A percentile compares a stretch with the other conserved stretches of the same genome.
These are phyloP conservation scores for Aegilops umbellulata DNA, from an alignment of 176 grass and related monocot genomes.

Conservation along the genomic window DNA sequence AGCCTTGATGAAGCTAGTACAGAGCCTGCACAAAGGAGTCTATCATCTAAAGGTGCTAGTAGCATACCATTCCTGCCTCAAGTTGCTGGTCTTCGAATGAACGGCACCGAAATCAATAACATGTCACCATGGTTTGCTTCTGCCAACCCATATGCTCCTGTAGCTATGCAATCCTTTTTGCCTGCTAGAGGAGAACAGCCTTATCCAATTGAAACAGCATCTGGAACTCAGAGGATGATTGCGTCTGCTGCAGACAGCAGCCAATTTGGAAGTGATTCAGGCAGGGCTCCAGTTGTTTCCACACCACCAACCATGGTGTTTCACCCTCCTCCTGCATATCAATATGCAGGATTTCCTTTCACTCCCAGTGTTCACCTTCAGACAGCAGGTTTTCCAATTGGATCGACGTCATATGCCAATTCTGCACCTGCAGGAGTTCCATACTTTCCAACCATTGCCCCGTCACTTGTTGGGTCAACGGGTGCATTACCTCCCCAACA, in stretches of 20 bases:
- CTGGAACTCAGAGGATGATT: conserved; percentile 57
- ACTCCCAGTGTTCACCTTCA: conserved; percentile 47
- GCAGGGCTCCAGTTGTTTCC: conserved; percentile 59
- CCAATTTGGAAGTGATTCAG: conserved; percentile 54
- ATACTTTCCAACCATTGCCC: conserved; percentile 49
- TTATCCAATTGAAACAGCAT: conserved; percentile 50
- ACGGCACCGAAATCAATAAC: conserved; percentile 55
- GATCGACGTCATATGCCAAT: conserved; percentile 52
- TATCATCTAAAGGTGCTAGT: conserved; percentile 41
- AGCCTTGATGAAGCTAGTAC: conserved; percentile 48
- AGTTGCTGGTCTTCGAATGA: conserved; percentile 54
- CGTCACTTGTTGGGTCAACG: conserved; percentile 49
- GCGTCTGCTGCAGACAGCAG: conserved; percentile 47
- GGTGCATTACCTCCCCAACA: conserved; percentile 57
- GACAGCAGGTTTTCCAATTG: conserved; percentile 56
- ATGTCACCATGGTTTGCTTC: conserved; percentile 63
- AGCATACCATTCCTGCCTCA: conserved; percentile 62
- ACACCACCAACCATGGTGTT: conserved; percentile 65
- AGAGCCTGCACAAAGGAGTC: conserved; percentile 49
- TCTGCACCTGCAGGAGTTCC: conserved; percentile 47
- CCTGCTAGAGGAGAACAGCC: conserved; percentile 68
- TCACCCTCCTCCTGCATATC: conserved; percentile 65
- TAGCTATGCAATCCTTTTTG: conserved; percentile 64
- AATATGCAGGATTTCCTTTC: conserved; percentile 69
- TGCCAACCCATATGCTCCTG: conserved; percentile 51